These are phyloP conservation scores for Beauveria brongniartii DNA, from an alignment of 2,329 filamentous ascomycete species.

Conservation along the genomic window DNA sequence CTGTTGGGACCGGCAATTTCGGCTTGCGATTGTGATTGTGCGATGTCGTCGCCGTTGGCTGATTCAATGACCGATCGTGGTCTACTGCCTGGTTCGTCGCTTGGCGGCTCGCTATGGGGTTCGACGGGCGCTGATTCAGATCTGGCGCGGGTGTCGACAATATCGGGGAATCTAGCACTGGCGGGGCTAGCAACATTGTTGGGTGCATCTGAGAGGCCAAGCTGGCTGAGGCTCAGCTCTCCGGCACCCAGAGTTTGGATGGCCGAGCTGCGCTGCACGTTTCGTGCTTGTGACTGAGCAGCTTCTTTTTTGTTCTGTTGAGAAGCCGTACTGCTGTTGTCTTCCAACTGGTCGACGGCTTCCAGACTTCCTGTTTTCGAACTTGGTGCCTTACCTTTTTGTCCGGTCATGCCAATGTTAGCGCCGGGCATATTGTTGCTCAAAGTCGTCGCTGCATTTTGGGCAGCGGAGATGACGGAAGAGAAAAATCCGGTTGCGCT, in stretches of 20 bases:
- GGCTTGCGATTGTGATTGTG: slow-evolving; percentile 35
- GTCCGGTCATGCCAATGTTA: slow-evolving; percentile 41
- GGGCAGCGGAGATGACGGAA: slow-evolving; percentile 83
- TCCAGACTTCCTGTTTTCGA: slow-evolving; percentile 22
- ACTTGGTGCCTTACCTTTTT: slow-evolving; percentile 16
- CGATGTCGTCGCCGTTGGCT: slow-evolving; percentile 49
- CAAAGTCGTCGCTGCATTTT: slow-evolving; percentile 75
- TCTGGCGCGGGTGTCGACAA: slow-evolving; percentile 37
- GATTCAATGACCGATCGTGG: slow-evolving; percentile 46
- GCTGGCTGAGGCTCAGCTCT: slow-evolving; percentile 79
- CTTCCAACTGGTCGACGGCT: slow-evolving; percentile 13
- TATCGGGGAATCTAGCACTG: slow-evolving; percentile 45
- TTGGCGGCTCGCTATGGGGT: slow-evolving; percentile 20
- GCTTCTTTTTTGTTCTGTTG: slow-evolving; percentile 19
- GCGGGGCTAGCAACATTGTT: slow-evolving; percentile 48
- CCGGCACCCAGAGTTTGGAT: slow-evolving; percentile 85
- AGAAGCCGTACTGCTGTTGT: slow-evolving; percentile 18
- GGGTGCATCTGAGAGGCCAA: slow-evolving; percentile 64
- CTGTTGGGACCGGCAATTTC: slow-evolving; percentile 59
- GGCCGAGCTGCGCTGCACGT: slow-evolving; percentile 59
- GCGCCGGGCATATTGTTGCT: slow-evolving; percentile 67
- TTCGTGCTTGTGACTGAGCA: background rate
- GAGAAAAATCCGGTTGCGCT: slow-evolving; percentile 78
- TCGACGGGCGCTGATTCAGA: slow-evolving; percentile 55
- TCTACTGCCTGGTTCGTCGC: slow-evolving; percentile 29